Evolutionary conservation across 2,329 filamentous ascomycete genomes (phyloP).

Genomic region (Aspergillus brasiliensis): DNA sequence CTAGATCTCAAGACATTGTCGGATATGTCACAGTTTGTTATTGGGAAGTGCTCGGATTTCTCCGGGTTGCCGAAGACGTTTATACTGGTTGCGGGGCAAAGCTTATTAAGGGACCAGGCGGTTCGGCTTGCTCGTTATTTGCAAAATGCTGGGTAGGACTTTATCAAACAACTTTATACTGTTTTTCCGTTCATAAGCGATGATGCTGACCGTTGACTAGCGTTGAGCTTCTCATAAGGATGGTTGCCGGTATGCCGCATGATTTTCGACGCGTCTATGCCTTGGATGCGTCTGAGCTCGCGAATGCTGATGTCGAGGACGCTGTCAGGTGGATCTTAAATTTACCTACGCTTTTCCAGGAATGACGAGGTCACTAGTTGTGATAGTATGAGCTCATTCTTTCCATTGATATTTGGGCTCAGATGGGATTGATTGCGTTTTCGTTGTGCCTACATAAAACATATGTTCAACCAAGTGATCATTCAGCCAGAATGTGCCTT

Average conservation of each 20-base stretch:
- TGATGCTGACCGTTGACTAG: conserved; percentile 27
- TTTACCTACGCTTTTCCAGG: too few relatives aligned
- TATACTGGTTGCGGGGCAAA: conserved; percentile 50
- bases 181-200: too few relatives aligned
- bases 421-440: background rate
- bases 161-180: too few relatives aligned
- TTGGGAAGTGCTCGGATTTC: conserved; percentile 46
- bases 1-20: conserved; percentile 29
- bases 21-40: conserved; percentile 26
- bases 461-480: background rate
- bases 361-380: too few relatives aligned
- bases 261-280: conserved; percentile 45
- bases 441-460: background rate
- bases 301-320: conserved; percentile 21
- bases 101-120: conserved; percentile 55
- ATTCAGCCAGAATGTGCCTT: background rate
- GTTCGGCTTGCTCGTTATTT: conserved; percentile 50
- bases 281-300: too few relatives aligned
- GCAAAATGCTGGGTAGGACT: conserved; percentile 46
- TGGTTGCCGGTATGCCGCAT: conserved; percentile 59
- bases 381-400: too few relatives aligned
- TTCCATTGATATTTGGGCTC: background rate
- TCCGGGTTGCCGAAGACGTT: conserved; percentile 48
- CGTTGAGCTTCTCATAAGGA: conserved; percentile 51
- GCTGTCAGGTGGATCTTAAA: conserved; percentile 30